Base-by-base conservation (phyloP, 495 filamentous ascomycete species). In the Articulospora tetracladia region DNA sequence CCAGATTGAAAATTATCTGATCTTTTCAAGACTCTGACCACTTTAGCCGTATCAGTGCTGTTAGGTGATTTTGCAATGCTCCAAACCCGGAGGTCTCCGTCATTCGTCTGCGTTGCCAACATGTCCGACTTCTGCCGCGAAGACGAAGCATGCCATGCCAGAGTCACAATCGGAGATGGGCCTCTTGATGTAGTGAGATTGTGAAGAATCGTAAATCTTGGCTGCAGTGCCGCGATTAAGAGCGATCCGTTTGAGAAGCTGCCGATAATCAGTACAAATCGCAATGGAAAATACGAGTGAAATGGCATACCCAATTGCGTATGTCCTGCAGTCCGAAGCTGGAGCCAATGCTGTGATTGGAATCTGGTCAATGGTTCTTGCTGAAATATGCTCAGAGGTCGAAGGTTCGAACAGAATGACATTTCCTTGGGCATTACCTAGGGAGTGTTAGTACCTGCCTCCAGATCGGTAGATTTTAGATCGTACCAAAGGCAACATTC, bases 51-150 rank as follows among this genome's bases (percentile, higher is more conserved):
- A 53, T 92, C 81, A 41, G 88, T 86, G 64, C 83, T 86, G 41
- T 78, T 85, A 41, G 90, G 83, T 17, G 86, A 84, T 70, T 98
- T 98, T 17, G 94, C 85, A 53, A 99, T 86, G 66, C 94, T 99
- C 95, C 94, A 99, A 19, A 98, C 93, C 61, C 92, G 85, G 23
- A 98, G 77, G 68, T 99, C 94, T 15, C 94, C 94, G 71, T 97
- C 92, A 52, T 86, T 79, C 1, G 91, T 93, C 73, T 97, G 94
- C 4, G 90, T 89, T 25, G 93, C 93, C 68, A 99, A 73, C 94
- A 99, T 99, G 68, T 98, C 95, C 12, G 94, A 96, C 72, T 97
- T 98, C 70, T 97, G 93, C 57, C 92, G 91, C 1, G 95, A 90
- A 2, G 94, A 98, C 1, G 94, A 98, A 28, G 92, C 91, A 78